Evolutionary conservation across 495 filamentous ascomycete species (phyloP), one percentile per base, ranked within the genome.

Genomic region (Podospora anserina): DNA sequence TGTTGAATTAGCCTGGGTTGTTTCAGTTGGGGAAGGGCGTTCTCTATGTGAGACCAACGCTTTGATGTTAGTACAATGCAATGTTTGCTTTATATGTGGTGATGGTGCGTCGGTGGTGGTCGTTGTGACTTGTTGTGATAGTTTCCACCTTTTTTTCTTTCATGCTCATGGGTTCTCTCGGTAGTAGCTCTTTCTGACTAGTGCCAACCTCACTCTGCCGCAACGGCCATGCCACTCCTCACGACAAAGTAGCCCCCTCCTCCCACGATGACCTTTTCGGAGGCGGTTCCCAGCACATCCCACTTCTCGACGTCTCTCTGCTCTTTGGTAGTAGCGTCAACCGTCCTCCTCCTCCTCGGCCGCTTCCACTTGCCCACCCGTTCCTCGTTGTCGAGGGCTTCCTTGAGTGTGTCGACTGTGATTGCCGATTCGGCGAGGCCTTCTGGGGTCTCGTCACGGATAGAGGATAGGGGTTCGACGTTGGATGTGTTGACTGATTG

Each of bases 171-270:
- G 30, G 30, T 32, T 32, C 30, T 32, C 7, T 32, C 4, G 7
- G 30, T 63, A 2, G 1, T 34, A 18, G 19, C n/a, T 19, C 53
- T 53, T n/a, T 19, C 7, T 32, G 30, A 32, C 30, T 32, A 32
- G 30, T 5, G 4, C 30, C 23, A 23, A 23, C 26, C 11, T 58
- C 11, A 16, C n/a, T 34, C 27, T 23, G 28, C 53, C 34, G 16
- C 9, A 1, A 30, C 64, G 13, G 0, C 55, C 55, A 73, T 76
- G 44, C 80, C 84, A 65, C 87, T 91, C 68, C 93, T 87, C 20
- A 96, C 93, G 53, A 94, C 88, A 67, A 97, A 94, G 75, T 88
- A 97, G 70, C 82, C 84, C 27, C 90, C 91, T 15, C 82, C 84
- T 26, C 90, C 91, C 11, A 85, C 13, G 13, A 13, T 49, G 39